Evolutionary conservation across 495 filamentous ascomycete genomes (phyloP).

Genomic region (Penicillium canescens): DNA sequence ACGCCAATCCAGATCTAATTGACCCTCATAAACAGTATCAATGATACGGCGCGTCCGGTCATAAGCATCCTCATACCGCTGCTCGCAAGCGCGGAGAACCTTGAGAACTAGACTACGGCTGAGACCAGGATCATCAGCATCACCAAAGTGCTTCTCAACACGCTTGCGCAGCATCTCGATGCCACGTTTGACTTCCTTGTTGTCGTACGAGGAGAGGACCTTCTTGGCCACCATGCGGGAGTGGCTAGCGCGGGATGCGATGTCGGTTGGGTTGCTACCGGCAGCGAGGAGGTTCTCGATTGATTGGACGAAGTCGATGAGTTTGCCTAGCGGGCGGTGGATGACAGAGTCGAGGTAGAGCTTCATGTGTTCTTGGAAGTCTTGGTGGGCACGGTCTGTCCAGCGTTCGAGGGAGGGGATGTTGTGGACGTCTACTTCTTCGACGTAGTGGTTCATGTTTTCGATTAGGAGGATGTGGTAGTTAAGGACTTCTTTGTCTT

Average conservation of each 20-base stretch:
- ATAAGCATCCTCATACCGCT: conserved; percentile 71
- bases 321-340: conserved; percentile 81
- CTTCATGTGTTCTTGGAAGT: conserved; percentile 84
- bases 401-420: conserved; percentile 79
- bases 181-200: conserved; percentile 78
- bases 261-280: conserved; percentile 41
- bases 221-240: conserved; percentile 82
- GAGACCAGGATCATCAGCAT: conserved; percentile 72
- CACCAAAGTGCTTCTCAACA: conserved; percentile 95
- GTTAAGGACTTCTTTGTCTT: conserved; percentile 94
- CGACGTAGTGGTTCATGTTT: conserved; percentile 97
- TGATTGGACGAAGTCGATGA: conserved; percentile 86
- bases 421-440: conserved; percentile 78
- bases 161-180: conserved; percentile 84
- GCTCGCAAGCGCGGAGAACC: conserved; percentile 80
- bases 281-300: conserved; percentile 66
- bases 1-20: conserved; percentile 62
- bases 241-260: conserved; percentile 76
- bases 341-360: conserved; percentile 87
- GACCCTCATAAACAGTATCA: conserved; percentile 62
- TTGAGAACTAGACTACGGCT: conserved; percentile 69
- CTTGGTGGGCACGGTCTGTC: conserved; percentile 70
- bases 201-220: conserved; percentile 73
- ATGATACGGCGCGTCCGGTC: conserved; percentile 67
- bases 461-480: conserved; percentile 97